Percentiles rank a stretch among this genome's conserved stretches.
phyloP scores from a whole-genome alignment of 495 filamentous ascomycete species.

The Penicillium paradoxum region DNA sequence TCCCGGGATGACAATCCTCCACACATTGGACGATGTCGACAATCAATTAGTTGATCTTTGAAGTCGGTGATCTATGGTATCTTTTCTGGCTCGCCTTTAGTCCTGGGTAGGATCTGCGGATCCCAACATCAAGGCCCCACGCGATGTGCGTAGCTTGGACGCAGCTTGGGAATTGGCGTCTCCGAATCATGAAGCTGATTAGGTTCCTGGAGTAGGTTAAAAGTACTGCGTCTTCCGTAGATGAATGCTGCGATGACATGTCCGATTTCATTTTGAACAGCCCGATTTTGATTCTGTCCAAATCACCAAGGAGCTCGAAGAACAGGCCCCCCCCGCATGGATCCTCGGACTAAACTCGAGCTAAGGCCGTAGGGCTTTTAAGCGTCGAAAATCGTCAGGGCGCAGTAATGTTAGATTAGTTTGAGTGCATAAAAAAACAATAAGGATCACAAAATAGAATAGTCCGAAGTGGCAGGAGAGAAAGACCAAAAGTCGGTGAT shows the following conservation, averaged over 20 bases:
- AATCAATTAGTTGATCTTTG: not conserved
- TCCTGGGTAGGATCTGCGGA: too few relatives aligned
- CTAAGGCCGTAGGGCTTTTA: not conserved
- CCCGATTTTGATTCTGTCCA: too few relatives aligned
- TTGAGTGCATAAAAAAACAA: too few relatives aligned
- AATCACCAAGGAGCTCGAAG: not conserved
- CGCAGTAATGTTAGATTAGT: too few relatives aligned
- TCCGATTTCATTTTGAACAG: too few relatives aligned
- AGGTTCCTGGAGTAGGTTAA: too few relatives aligned
- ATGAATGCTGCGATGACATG: not conserved
- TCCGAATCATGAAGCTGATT: not conserved
- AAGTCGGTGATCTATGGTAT: not conserved
- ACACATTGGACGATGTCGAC: not conserved
- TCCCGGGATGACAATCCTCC: conserved; percentile 2
- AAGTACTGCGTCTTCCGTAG: too few relatives aligned
- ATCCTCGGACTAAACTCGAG: not conserved
- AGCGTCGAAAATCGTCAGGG: not conserved
- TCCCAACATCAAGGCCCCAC: too few relatives aligned
- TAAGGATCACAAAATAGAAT: too few relatives aligned
- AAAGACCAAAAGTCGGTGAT: not conserved
- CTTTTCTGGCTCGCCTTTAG: not conserved
- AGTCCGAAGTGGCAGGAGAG: too few relatives aligned
- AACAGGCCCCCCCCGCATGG: not conserved
- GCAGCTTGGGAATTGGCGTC: not conserved
- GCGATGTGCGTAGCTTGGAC: not conserved